These are phyloP conservation scores for Komagataella phaffii DNA, from an alignment of 805 yeast genomes.

Conservation along the genomic window DNA sequence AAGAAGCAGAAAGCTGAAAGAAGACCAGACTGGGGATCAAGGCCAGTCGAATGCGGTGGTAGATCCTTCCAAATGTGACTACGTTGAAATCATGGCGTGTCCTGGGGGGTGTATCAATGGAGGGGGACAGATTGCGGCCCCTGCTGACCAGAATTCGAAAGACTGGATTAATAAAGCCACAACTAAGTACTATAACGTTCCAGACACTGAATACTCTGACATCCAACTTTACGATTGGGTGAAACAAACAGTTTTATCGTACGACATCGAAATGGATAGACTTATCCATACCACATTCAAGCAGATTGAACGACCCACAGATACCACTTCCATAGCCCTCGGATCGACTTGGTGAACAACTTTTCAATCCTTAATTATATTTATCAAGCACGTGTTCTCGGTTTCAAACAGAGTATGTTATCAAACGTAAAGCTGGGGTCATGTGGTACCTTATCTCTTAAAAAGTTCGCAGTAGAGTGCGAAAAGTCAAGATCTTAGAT, in stretches of 20 bases:
- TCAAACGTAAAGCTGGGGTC: background rate
- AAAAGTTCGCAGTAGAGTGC: too few relatives aligned
- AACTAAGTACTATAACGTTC: slow-evolving; percentile 21
- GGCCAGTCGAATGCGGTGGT: slow-evolving; percentile 17
- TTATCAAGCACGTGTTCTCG: too few relatives aligned
- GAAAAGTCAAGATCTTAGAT: too few relatives aligned
- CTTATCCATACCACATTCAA: slow-evolving; percentile 32
- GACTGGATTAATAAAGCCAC: slow-evolving; percentile 29
- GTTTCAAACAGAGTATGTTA: too few relatives aligned
- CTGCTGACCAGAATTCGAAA: slow-evolving; percentile 20
- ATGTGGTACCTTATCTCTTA: background rate
- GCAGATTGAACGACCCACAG: slow-evolving; percentile 38
- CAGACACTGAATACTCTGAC: slow-evolving; percentile 4
- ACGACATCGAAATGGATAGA: slow-evolving; percentile 20
- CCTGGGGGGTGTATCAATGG: slow-evolving; percentile 97
- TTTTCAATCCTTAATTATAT: background rate
- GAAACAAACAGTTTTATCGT: slow-evolving; percentile 16
- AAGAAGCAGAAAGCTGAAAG: slow-evolving; percentile 13
- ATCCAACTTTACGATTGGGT: slow-evolving; percentile 18
- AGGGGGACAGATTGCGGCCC: slow-evolving; percentile 72
- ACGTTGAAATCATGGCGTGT: slow-evolving; percentile 95
- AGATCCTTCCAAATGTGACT: slow-evolving; percentile 60
- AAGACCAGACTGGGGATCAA: slow-evolving; percentile 25
- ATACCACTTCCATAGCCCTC: slow-evolving; percentile 29
- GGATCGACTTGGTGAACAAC: slow-evolving; percentile 42